phyloP scores from a whole-genome alignment of 2,329 filamentous ascomycete species.

The Penicillium sp. region DNA sequence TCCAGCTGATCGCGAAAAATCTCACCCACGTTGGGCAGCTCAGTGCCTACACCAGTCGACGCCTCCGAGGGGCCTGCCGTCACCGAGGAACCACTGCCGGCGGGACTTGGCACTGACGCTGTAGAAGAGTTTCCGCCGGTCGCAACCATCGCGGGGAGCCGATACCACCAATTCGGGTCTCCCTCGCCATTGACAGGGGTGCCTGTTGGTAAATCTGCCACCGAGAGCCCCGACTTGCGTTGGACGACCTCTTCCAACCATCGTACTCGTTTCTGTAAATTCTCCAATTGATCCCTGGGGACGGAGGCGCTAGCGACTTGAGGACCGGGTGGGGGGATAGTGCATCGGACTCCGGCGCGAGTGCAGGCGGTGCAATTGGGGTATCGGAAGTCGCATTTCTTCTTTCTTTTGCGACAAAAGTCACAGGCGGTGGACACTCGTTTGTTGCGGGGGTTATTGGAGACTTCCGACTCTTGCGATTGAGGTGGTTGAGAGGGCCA shows the following conservation, averaged over 20 bases:
- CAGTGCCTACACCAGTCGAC: constrained; percentile 26
- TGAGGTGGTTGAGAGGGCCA: constrained; percentile 11
- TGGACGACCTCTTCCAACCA: constrained; percentile 40
- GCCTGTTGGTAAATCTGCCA: constrained; percentile 34
- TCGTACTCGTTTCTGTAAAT: constrained; percentile 39
- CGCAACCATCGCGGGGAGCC: constrained; percentile 37
- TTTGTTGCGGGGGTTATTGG: constrained; percentile 29
- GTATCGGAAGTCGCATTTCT: constrained; percentile 43
- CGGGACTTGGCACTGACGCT: constrained; percentile 22
- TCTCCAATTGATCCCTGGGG: constrained; percentile 40
- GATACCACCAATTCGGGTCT: constrained; percentile 39
- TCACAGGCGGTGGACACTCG: constrained; percentile 42
- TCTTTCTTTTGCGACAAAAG: constrained; percentile 42
- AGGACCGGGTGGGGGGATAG: constrained; percentile 38
- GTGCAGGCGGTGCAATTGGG: constrained; percentile 41
- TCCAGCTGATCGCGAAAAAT: constrained; percentile 41
- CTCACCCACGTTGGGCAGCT: constrained; percentile 40
- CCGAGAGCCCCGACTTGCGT: constrained; percentile 34
- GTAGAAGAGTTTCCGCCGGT: constrained; percentile 24
- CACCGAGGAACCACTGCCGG: constrained; percentile 20
- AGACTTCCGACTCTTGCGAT: constrained; percentile 10
- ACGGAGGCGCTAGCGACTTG: constrained; percentile 39
- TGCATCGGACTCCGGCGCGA: constrained; percentile 41
- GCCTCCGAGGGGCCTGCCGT: constrained; percentile 21
- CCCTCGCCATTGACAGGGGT: constrained; percentile 33